phyloP scores from a whole-genome alignment of 2,329 filamentous ascomycete genomes.

The Aspergillus unguis region DNA sequence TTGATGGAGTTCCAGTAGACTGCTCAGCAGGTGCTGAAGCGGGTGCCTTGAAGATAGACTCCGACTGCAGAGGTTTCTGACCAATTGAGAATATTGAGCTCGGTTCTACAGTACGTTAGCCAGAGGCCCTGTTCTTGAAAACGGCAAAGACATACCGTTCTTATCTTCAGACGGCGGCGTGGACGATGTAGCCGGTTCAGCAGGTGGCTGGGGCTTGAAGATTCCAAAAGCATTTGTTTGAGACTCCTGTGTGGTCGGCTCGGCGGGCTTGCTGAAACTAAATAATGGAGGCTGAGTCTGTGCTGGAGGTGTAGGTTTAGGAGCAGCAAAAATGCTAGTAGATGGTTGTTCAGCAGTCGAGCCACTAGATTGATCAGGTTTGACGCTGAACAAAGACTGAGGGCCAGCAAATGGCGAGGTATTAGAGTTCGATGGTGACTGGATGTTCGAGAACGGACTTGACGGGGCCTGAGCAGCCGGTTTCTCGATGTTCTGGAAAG shows the following conservation, averaged over 20 bases:
- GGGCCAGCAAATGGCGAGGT: constrained; percentile 6
- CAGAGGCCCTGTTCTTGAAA: not conserved
- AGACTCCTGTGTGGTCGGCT: not conserved
- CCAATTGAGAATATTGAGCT: constrained; percentile 2
- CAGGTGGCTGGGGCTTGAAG: not conserved
- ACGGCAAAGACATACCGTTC: constrained; percentile 12
- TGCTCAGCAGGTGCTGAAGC: not conserved
- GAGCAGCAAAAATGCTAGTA: constrained; percentile 13
- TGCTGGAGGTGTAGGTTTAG: constrained; percentile 8
- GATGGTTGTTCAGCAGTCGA: constrained; percentile 15
- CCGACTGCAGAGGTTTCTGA: not conserved
- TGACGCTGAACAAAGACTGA: not conserved
- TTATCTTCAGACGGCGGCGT: constrained; percentile 5
- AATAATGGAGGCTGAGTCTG: constrained; percentile 10
- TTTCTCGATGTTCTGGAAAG: not conserved
- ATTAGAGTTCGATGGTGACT: constrained; percentile 6
- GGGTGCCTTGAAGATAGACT: not conserved
- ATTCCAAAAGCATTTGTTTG: not conserved
- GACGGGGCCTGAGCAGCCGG: not conserved
- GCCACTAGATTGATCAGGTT: constrained; percentile 4
- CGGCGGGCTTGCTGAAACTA: constrained; percentile 3
- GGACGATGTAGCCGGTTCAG: constrained; percentile 4
- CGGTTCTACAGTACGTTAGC: constrained; percentile 6
- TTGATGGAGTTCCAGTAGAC: not conserved
- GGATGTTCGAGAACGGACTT: not conserved